Evolutionary conservation across 108 stramenopile species (phyloP).

Genomic region (Cyclotella distinguenda): DNA sequence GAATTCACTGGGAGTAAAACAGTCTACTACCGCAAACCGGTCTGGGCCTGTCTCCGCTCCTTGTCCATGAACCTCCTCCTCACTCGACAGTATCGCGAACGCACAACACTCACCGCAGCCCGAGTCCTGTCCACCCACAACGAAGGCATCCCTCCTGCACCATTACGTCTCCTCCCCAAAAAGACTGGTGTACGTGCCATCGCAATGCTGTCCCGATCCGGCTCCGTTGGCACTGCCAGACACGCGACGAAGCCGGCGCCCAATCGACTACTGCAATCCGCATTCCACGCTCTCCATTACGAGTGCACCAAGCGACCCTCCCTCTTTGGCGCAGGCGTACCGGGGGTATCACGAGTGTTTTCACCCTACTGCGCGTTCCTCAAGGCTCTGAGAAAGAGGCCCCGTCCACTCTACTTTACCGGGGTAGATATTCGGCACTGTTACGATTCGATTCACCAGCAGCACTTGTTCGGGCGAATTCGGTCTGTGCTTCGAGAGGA

Average conservation of each 20-base stretch:
- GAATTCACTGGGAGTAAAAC: constrained; percentile 63
- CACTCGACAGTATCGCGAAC: constrained; percentile 50
- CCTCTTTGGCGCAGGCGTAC: constrained; percentile 64
- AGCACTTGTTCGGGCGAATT: constrained; percentile 55
- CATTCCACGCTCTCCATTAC: constrained; percentile 69
- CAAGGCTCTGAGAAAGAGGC: constrained; percentile 21
- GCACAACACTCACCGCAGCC: constrained; percentile 30
- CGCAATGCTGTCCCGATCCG: constrained; percentile 60
- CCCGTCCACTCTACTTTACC: constrained; percentile 59
- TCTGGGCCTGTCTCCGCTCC: constrained; percentile 70
- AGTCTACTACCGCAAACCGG: constrained; percentile 82
- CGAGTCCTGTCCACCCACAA: constrained; percentile 40
- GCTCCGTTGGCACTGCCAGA: constrained; percentile 1
- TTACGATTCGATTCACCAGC: constrained; percentile 82
- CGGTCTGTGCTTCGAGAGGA: constrained; percentile 50
- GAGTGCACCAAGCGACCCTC: constrained; percentile 49
- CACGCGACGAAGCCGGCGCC: constrained; percentile 16
- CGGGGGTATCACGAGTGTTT: constrained; percentile 66
- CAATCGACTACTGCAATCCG: constrained; percentile 58
- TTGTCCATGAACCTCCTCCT: constrained; percentile 59
- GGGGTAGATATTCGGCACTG: constrained; percentile 83
- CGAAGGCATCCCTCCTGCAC: constrained; percentile 62
- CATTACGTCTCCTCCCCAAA: constrained; percentile 75
- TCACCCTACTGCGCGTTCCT: constrained; percentile 58
- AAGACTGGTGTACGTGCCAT: constrained; percentile 78